These are phyloP conservation scores for Colletotrichum horii DNA, from an alignment of 2,329 filamentous ascomycete species.

Conservation along the genomic window DNA sequence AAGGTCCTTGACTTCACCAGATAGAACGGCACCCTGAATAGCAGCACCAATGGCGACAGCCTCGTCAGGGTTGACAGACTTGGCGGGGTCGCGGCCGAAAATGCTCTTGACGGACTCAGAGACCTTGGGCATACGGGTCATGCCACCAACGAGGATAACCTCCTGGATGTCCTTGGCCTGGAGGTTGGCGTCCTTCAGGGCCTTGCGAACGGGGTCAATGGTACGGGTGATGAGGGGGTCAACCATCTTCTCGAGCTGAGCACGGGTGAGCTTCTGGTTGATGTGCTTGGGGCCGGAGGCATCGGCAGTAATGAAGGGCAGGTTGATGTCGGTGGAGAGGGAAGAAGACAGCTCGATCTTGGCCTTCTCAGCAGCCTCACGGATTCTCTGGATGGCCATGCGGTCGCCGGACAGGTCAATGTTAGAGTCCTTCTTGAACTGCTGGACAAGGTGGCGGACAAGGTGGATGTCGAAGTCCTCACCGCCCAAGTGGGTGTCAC, in stretches of 20 bases:
- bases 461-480: constrained; percentile 97
- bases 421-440: constrained; percentile 95
- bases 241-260: constrained; percentile 92
- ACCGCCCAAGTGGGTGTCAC: constrained; percentile 97
- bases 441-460: constrained; percentile 89
- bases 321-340: constrained; percentile 95
- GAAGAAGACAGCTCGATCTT: constrained; percentile 99
- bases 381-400: constrained; percentile 99
- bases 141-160: constrained; percentile 96
- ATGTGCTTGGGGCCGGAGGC: constrained; percentile 97
- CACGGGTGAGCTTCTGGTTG: constrained; percentile 90
- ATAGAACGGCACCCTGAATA: constrained; percentile 94
- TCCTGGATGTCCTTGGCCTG: constrained; percentile 95
- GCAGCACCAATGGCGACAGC: constrained; percentile 97
- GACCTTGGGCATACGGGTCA: constrained; percentile 99
- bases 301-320: constrained; percentile 98
- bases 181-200: constrained; percentile 92
- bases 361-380: constrained; percentile 97
- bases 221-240: constrained; percentile 87
- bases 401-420: constrained; percentile 91
- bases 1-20: constrained; percentile 95
- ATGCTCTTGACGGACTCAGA: constrained; percentile 94
- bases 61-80: constrained; percentile 98
- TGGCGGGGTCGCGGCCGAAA: constrained; percentile 94
- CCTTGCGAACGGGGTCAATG: constrained; percentile 93